Percentiles rank a stretch among this genome's conserved stretches.
These are phyloP conservation scores for Oxytropis ochrocephala DNA, from an alignment of 306 rosid species.

Conservation along the genomic window DNA sequence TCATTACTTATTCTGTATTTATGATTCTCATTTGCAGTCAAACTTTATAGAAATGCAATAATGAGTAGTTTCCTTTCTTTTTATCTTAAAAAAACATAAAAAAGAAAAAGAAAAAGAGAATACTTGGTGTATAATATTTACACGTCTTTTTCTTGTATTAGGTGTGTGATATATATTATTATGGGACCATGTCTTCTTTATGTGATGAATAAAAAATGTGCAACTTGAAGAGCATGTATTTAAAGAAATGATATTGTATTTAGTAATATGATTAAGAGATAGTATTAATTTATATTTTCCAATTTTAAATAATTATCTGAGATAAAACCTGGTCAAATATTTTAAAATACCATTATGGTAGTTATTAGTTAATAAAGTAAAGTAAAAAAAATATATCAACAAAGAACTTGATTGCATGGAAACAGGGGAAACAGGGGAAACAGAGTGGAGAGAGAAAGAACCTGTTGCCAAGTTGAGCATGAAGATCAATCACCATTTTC, in stretches of 20 bases:
- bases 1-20: neutral
- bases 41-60: constrained; percentile 25
- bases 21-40: constrained; percentile 22
- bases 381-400: neutral
- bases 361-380: neutral
- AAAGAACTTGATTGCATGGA: constrained; percentile 1
- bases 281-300: neutral
- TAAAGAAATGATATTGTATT: neutral
- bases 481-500: constrained; percentile 88
- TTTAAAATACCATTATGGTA: neutral
- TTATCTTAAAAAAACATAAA: neutral
- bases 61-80: neutral
- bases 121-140: constrained; percentile 12
- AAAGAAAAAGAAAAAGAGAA: neutral
- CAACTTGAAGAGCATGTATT: constrained; percentile 19
- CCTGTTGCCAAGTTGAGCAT: constrained; percentile 96
- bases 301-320: neutral
- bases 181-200: constrained; percentile 22
- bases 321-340: neutral
- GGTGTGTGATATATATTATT: neutral
- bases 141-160: neutral
- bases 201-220: constrained; percentile 11
- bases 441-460: neutral
- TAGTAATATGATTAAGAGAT: neutral
- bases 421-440: constrained; percentile 18